phyloP scores from a whole-genome alignment of 108 stramenopile species.

The Nitzschia inconspicua region DNA sequence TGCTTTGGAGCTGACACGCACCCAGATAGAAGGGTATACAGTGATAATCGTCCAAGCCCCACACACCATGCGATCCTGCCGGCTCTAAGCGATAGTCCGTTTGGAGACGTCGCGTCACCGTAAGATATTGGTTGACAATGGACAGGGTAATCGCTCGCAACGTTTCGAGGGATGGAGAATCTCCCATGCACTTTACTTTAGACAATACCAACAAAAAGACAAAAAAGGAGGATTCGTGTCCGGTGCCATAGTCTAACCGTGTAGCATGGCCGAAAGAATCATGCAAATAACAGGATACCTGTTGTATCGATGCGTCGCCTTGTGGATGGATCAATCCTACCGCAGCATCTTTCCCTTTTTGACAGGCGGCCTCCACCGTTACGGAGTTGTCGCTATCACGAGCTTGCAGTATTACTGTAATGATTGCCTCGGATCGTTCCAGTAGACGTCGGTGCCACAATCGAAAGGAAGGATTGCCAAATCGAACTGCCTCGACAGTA shows the following conservation, averaged over 20 bases:
- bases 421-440: slow-evolving; percentile 53
- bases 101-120: slow-evolving; percentile 75
- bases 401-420: slow-evolving; percentile 49
- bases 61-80: slow-evolving; percentile 93
- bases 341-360: slow-evolving; percentile 61
- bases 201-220: slow-evolving; percentile 78
- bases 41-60: slow-evolving; percentile 97
- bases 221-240: slow-evolving; percentile 92
- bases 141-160: slow-evolving; percentile 56
- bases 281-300: slow-evolving; percentile 79
- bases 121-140: slow-evolving; percentile 66
- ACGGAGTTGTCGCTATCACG: slow-evolving; percentile 25
- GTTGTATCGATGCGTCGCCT: slow-evolving; percentile 43
- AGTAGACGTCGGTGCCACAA: slow-evolving; percentile 69
- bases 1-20: slow-evolving; percentile 64
- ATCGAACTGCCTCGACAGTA: slow-evolving; percentile 40
- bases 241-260: slow-evolving; percentile 94
- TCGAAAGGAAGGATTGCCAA: slow-evolving; percentile 81
- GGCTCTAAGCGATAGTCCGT: slow-evolving; percentile 93
- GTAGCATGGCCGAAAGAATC: slow-evolving; percentile 87
- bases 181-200: slow-evolving; percentile 67
- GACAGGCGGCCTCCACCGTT: slow-evolving; percentile 39
- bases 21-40: slow-evolving; percentile 95
- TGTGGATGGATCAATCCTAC: slow-evolving; percentile 9
- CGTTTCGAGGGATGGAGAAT: slow-evolving; percentile 27